Conservation (phyloP, 495 filamentous ascomycete species). For the Tuber melanosporum region DNA sequence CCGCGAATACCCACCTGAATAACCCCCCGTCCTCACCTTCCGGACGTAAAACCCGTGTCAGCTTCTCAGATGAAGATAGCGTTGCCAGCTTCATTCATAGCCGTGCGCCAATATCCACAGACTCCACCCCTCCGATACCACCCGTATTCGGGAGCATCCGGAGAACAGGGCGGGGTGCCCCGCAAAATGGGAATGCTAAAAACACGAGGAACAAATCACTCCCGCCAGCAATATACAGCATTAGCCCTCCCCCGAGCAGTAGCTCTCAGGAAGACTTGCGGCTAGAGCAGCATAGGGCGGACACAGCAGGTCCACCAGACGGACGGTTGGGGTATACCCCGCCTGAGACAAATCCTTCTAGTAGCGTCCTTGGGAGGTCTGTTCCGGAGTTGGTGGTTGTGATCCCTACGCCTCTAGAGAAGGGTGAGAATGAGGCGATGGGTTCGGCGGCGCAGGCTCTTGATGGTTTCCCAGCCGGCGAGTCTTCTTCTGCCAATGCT, state of each 20-base stretch:
- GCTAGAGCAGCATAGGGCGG: background rate
- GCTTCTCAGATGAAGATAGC: slow-evolving; percentile 36
- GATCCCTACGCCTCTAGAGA: slow-evolving; percentile 24
- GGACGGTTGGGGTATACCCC: background rate
- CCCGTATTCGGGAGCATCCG: slow-evolving; percentile 16
- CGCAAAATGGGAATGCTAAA: background rate
- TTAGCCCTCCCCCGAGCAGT: slow-evolving; percentile 15
- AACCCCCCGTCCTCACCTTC: slow-evolving; percentile 5
- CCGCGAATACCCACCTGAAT: background rate
- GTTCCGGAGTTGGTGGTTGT: slow-evolving; percentile 26
- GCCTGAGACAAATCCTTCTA: background rate
- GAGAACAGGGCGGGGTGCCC: background rate
- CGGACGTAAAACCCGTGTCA: slow-evolving; percentile 17
- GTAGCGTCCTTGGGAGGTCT: background rate
- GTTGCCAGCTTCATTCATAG: slow-evolving; percentile 16
- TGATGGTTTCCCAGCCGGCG: background rate
- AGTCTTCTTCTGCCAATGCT: background rate
- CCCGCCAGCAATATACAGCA: background rate
- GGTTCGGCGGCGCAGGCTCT: background rate
- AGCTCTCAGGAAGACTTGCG: slow-evolving; percentile 2
- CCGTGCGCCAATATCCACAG: slow-evolving; percentile 4
- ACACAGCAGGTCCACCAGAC: background rate
- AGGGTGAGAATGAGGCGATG: background rate
- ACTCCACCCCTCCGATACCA: background rate
- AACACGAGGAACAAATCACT: background rate